These are phyloP conservation scores for Sphaerostilbella broomeana DNA, from an alignment of 2,329 filamentous ascomycete genomes.

Conservation along the genomic window DNA sequence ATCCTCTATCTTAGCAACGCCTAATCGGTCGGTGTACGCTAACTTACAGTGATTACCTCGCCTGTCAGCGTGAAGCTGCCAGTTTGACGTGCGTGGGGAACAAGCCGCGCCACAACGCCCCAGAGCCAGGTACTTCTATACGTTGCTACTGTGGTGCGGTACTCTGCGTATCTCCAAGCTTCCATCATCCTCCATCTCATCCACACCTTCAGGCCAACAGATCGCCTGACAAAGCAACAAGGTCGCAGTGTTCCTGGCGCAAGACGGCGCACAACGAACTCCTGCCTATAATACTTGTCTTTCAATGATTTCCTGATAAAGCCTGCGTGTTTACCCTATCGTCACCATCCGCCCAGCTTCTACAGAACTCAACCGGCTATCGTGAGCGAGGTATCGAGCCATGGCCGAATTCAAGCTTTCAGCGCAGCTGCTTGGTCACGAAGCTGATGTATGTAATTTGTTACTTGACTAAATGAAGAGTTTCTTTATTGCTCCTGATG, in stretches of 20 bases:
- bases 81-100: no score
- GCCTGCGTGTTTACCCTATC: no score
- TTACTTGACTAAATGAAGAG: neutral
- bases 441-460: constrained; percentile 70
- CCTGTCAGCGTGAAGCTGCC: no score
- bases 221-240: constrained; percentile 11
- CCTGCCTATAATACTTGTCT: neutral
- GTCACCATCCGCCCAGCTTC: constrained; percentile 5
- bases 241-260: neutral
- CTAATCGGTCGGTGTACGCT: no score
- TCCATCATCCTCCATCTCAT: constrained; percentile 23
- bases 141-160: no score
- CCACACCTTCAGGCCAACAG: neutral
- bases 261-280: neutral
- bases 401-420: constrained; percentile 92
- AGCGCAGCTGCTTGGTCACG: constrained; percentile 79
- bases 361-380: neutral
- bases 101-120: no score
- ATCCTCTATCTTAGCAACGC: no score
- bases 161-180: constrained; percentile 19
- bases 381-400: constrained; percentile 12
- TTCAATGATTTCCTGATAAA: constrained; percentile 14
- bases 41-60: no score
- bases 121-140: no score
- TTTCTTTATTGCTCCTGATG: no score